Evolutionary conservation across 1,284 basidiomycete species (phyloP).

Genomic region (Ustilago bromivora): DNA sequence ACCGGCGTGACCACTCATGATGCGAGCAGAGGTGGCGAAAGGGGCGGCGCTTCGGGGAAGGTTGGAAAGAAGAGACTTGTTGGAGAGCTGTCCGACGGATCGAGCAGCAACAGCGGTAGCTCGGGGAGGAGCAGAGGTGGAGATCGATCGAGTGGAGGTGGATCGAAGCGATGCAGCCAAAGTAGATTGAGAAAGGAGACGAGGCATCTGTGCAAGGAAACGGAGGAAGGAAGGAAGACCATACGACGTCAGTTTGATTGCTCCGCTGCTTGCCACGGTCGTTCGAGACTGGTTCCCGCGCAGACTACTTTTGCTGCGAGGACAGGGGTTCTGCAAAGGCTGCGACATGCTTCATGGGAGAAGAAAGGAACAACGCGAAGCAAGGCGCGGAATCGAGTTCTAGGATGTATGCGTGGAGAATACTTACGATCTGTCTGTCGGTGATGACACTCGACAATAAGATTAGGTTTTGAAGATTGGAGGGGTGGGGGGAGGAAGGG

Average conservation of each 20-base stretch:
- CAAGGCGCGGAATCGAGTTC: background rate
- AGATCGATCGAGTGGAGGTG: slow-evolving; percentile 53
- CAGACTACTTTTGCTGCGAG: too few relatives aligned
- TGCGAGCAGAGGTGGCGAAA: slow-evolving; percentile 56
- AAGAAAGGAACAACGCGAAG: background rate
- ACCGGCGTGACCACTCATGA: slow-evolving; percentile 55
- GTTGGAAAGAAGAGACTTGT: slow-evolving; percentile 26
- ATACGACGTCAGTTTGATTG: background rate
- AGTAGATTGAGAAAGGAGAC: slow-evolving; percentile 53
- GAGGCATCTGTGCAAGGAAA: slow-evolving; percentile 45
- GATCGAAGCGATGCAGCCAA: slow-evolving; percentile 55
- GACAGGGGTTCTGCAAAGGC: too few relatives aligned
- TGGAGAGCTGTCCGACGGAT: slow-evolving; percentile 28
- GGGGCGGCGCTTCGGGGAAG: slow-evolving; percentile 36
- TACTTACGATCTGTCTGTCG: slow-evolving; percentile 44
- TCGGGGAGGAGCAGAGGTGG: slow-evolving; percentile 47
- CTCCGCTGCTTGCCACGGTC: background rate
- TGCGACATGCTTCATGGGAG: background rate
- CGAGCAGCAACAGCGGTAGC: slow-evolving; percentile 40
- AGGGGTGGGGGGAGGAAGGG: slow-evolving; percentile 5
- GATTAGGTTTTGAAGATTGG: background rate
- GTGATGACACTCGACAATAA: slow-evolving; percentile 24
- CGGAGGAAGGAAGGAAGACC: background rate
- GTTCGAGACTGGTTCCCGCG: too few relatives aligned
- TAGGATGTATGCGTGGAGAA: background rate